Conservation (phyloP, 331 rosid genomes). For the Acacia concinna region DNA sequence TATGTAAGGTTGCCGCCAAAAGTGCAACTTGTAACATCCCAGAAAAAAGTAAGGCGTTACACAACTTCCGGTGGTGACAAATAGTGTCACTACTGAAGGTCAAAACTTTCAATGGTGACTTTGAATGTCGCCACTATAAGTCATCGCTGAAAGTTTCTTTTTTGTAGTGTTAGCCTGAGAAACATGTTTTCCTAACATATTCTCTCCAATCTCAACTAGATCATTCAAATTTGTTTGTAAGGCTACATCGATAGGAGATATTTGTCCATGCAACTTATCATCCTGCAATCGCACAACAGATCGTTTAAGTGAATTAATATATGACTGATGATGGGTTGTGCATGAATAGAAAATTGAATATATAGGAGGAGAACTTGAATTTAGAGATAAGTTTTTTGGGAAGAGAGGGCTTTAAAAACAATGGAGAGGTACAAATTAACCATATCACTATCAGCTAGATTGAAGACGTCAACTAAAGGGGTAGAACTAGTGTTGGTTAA, state of each 20-base stretch:
- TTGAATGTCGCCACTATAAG: no score
- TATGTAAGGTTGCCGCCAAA: no score
- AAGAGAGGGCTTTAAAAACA: conserved; percentile 42
- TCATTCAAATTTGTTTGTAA: conserved; percentile 42
- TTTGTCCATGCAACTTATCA: conserved; percentile 37
- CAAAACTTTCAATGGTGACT: no score
- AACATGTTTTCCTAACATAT: conserved; percentile 43
- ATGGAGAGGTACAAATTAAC: conserved; percentile 46
- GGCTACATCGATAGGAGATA: conserved; percentile 50
- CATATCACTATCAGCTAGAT: conserved; percentile 49
- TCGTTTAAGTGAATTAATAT: background rate
- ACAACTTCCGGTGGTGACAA: no score
- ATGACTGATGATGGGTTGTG: no score
- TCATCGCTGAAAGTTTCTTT: no score
- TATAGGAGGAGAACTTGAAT: conserved; percentile 40
- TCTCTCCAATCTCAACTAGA: conserved; percentile 43
- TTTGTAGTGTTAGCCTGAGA: no score
- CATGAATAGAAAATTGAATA: background rate
- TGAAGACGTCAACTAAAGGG: conserved; percentile 46
- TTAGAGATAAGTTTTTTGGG: conserved; percentile 46
- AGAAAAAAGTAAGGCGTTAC: no score
- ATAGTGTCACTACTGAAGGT: no score
- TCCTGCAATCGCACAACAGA: conserved; percentile 37
- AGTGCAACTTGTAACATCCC: no score
- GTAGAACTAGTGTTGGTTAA: conserved; percentile 42